These are phyloP conservation scores for Acer saccharum DNA, from an alignment of 345 rosid species.

Conservation along the genomic window DNA sequence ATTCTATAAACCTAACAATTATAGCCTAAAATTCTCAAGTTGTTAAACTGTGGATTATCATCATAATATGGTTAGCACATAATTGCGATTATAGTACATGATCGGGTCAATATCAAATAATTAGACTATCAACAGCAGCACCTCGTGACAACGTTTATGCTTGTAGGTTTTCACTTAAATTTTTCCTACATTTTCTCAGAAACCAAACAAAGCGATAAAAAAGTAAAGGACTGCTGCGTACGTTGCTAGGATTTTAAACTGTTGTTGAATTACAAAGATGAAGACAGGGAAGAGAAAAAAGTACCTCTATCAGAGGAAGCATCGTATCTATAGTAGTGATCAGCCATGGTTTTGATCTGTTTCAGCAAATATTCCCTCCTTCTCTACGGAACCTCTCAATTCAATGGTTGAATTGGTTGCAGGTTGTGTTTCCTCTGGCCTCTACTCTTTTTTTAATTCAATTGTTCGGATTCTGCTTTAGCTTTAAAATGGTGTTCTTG, in stretches of 20 bases:
- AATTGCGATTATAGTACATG: not conserved
- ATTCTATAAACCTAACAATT: not conserved
- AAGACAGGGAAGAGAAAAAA: not conserved
- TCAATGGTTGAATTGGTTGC: too few relatives aligned
- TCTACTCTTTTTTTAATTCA: too few relatives aligned
- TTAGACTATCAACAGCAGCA: not conserved
- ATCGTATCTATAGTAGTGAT: constrained; percentile 39
- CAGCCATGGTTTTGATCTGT: constrained; percentile 22
- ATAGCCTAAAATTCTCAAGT: not conserved
- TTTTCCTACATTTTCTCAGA: not conserved
- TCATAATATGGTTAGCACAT: not conserved
- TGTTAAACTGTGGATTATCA: not conserved
- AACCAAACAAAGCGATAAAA: not conserved
- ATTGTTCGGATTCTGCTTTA: too few relatives aligned
- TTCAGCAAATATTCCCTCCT: not conserved
- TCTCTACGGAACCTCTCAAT: not conserved
- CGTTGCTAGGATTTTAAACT: too few relatives aligned
- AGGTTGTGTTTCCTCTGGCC: not conserved
- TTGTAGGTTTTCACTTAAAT: not conserved
- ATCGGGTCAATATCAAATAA: not conserved
- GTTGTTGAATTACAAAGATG: not conserved
- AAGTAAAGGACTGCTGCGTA: not conserved
- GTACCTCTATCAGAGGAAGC: constrained; percentile 35
- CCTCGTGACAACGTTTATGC: not conserved
- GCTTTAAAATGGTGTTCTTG: too few relatives aligned